These are phyloP conservation scores for Pisolithus thermaeus DNA, from an alignment of 1,284 basidiomycete species.

Conservation along the genomic window DNA sequence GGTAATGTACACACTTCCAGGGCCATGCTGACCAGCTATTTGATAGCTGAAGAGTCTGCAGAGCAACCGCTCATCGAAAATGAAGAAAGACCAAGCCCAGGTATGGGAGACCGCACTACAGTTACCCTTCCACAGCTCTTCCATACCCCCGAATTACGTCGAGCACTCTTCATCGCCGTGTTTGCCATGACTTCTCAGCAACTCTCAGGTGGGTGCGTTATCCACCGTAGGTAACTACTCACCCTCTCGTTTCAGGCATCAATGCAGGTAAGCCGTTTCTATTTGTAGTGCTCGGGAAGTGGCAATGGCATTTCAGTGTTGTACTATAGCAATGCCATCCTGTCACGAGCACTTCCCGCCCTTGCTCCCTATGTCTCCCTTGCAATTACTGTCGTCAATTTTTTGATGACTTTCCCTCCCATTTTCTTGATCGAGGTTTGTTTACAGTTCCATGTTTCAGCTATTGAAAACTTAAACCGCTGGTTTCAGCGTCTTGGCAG, in stretches of 20 bases:
- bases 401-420: slow-evolving; percentile 72
- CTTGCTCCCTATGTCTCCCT: slow-evolving; percentile 75
- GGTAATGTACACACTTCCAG: slow-evolving; percentile 1
- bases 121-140: slow-evolving; percentile 53
- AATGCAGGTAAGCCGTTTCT: slow-evolving; percentile 43
- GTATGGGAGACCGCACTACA: slow-evolving; percentile 21
- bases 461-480: not conserved
- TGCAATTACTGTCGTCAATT: slow-evolving; percentile 79
- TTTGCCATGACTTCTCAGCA: slow-evolving; percentile 78
- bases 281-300: not conserved
- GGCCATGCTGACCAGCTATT: slow-evolving; percentile 1
- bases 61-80: slow-evolving; percentile 46
- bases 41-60: slow-evolving; percentile 19
- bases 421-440: slow-evolving; percentile 77
- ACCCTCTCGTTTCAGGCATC: slow-evolving; percentile 31
- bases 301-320: slow-evolving; percentile 54
- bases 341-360: slow-evolving; percentile 71
- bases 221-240: not conserved
- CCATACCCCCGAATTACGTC: slow-evolving; percentile 50
- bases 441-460: not conserved
- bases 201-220: slow-evolving; percentile 51
- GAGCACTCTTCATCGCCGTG: slow-evolving; percentile 65
- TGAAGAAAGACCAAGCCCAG: slow-evolving; percentile 21
- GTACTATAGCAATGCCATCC: slow-evolving; percentile 86
- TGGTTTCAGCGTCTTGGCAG: slow-evolving; percentile 55